A percentile compares a stretch with the other conserved stretches of the same genome.
Conservation (phyloP, 768 basidiomycete species). For the Xanthoconium stramineum region DNA sequence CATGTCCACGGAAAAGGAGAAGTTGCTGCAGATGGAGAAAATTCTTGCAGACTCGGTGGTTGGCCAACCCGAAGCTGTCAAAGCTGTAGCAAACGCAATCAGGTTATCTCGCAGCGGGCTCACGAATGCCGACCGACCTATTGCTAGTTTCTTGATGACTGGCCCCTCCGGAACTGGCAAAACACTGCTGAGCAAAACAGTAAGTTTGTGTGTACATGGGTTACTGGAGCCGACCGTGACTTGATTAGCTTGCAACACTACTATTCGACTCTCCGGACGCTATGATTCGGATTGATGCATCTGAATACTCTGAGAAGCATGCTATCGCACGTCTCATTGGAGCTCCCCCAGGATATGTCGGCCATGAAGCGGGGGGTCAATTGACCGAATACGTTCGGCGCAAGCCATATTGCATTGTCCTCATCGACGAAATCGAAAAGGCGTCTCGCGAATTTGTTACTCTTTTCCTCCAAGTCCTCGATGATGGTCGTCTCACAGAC, state of each 20-base stretch:
- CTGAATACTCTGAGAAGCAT: constrained; percentile 88
- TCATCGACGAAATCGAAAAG: constrained; percentile 91
- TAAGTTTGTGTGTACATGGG: constrained; percentile 34
- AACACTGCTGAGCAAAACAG: constrained; percentile 86
- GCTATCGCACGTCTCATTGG: constrained; percentile 69
- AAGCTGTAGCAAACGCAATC: constrained; percentile 91
- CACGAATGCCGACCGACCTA: constrained; percentile 81
- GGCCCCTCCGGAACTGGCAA: constrained; percentile 93
- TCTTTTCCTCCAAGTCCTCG: constrained; percentile 79
- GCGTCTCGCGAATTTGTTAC: constrained; percentile 75
- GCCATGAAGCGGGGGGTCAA: constrained; percentile 86
- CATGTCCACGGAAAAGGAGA: constrained; percentile 88
- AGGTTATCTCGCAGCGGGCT: constrained; percentile 91
- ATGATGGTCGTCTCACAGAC: constrained; percentile 90
- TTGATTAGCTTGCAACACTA: constrained; percentile 70
- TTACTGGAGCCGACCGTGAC: background rate
- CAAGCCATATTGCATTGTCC: constrained; percentile 83
- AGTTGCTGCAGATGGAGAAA: constrained; percentile 83
- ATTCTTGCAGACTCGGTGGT: constrained; percentile 74
- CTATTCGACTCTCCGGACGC: constrained; percentile 90
- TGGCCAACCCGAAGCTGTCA: constrained; percentile 89
- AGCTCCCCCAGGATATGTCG: constrained; percentile 85
- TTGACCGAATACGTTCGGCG: constrained; percentile 91
- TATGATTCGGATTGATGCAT: constrained; percentile 90
- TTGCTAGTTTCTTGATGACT: constrained; percentile 90